Base-by-base conservation (phyloP, 257 asterid species). In the Nicotiana knightiana region DNA sequence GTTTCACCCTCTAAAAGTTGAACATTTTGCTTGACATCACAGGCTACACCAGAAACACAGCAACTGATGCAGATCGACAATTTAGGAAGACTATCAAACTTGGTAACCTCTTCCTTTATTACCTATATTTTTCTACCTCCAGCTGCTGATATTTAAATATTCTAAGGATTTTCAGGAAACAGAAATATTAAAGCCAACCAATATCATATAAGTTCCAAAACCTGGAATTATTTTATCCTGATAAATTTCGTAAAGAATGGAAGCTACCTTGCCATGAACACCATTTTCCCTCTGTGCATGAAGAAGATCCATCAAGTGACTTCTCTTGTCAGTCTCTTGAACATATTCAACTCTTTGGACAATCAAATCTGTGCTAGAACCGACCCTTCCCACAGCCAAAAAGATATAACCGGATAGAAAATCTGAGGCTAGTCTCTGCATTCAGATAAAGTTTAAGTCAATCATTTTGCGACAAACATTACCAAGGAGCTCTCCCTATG, bases 301-400 rank as follows among this genome's bases (percentile, higher is more conserved):
- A 82, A 95, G 98, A 86, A 95, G 99, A 87, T 95, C 99, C 99
- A 95, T 95, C 65, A 95, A 86, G 84, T 95, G 99, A 87, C 99
- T 95, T 88, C 99, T 88, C 87, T 95, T 95, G 89, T 95, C 99
- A 80, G 93, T 87, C 88, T 95, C 99, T 70, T 86, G 97, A 85
- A 95, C 99, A 86, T 88, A 95, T 85, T 95, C 99, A 87, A 95
- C 98, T 89, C 98, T 89, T 85, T 95, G 99, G 80, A 89, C 97
- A 80, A 95, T 95, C 90, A 95, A 88, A 87, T 95, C 99, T 35
- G 99, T 95, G 82, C 99, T 95, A 82, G 99, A 95, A 78, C 99
- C 99, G 87, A 95, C 99, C 90, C 99, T 91, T 57, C 99, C 99
- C 79, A 95, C 99, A 53, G 99, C 97, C 91, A 95, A 85, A 91